Evolutionary conservation across 306 rosid species (phyloP).

Genomic region (Senna tora): DNA sequence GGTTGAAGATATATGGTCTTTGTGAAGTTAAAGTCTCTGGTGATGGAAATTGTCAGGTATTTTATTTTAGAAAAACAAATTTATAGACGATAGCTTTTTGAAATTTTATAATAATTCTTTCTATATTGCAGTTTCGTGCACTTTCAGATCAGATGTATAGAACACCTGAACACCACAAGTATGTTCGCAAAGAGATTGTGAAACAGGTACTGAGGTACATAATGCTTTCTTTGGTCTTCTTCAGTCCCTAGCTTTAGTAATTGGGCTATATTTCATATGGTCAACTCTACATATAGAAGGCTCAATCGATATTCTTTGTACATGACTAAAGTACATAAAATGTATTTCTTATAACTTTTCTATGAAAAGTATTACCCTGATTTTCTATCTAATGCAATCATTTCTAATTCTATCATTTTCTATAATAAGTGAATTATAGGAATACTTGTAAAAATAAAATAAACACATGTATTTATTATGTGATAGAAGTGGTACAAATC

Average conservation of each 20-base stretch:
- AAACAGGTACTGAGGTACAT: slow-evolving; percentile 58
- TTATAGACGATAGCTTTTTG: slow-evolving; percentile 15
- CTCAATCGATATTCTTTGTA: too few species aligned
- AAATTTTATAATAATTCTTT: slow-evolving; percentile 31
- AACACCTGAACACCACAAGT: slow-evolving; percentile 85
- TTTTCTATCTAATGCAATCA: too few species aligned
- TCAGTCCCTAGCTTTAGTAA: too few species aligned
- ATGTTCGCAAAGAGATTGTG: slow-evolving; percentile 75
- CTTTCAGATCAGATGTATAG: slow-evolving; percentile 80
- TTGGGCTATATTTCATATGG: too few species aligned
- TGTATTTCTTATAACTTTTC: too few species aligned
- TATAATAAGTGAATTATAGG: background rate
- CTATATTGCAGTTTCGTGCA: slow-evolving; percentile 73
- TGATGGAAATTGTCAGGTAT: slow-evolving; percentile 95
- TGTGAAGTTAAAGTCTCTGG: slow-evolving; percentile 89
- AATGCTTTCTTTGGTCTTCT: too few species aligned
- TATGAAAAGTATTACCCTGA: too few species aligned
- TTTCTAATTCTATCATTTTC: too few species aligned
- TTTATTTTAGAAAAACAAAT: slow-evolving; percentile 14
- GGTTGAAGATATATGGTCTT: slow-evolving; percentile 73
- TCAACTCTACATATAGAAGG: too few species aligned
- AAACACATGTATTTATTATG: background rate
- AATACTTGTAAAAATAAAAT: background rate
- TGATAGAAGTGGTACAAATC: slow-evolving; percentile 16
- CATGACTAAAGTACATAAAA: too few species aligned